Evolutionary conservation across 768 basidiomycete genomes (phyloP).

Genomic region (Boletus eberwhitei): DNA sequence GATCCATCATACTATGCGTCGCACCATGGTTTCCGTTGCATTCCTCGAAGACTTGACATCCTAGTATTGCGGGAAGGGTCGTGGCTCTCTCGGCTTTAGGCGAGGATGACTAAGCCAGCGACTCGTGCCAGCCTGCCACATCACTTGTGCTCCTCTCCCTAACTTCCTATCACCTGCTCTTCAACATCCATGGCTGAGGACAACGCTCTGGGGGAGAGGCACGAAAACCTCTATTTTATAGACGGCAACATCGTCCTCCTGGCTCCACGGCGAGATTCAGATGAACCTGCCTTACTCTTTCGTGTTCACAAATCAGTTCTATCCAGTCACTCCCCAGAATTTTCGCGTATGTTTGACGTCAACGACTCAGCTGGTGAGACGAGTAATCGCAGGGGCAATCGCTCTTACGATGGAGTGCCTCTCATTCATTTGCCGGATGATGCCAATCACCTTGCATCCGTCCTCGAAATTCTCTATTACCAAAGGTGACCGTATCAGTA

Average conservation of each 20-base stretch:
- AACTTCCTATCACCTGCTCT: too few species aligned
- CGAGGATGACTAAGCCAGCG: too few species aligned
- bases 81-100: too few species aligned
- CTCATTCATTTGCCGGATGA: slow-evolving; percentile 7
- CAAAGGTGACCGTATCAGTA: slow-evolving; percentile 1
- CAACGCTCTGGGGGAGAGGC: neutral
- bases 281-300: neutral
- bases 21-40: too few species aligned
- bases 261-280: neutral
- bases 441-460: slow-evolving; percentile 3
- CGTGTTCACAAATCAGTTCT: slow-evolving; percentile 15
- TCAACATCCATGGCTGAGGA: slow-evolving; percentile 40
- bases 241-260: slow-evolving; percentile 7
- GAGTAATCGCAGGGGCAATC: neutral
- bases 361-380: neutral
- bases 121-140: too few species aligned
- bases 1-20: too few species aligned
- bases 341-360: slow-evolving; percentile 7
- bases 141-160: neutral
- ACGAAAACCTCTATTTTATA: slow-evolving; percentile 5
- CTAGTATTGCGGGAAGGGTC: too few species aligned
- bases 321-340: slow-evolving; percentile 5
- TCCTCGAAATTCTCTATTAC: slow-evolving; percentile 11
- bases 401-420: slow-evolving; percentile 3
- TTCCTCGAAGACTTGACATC: too few species aligned